phyloP scores from a whole-genome alignment of 225 moss, liverwort and hornwort species.

The Straminergon stramineum region DNA sequence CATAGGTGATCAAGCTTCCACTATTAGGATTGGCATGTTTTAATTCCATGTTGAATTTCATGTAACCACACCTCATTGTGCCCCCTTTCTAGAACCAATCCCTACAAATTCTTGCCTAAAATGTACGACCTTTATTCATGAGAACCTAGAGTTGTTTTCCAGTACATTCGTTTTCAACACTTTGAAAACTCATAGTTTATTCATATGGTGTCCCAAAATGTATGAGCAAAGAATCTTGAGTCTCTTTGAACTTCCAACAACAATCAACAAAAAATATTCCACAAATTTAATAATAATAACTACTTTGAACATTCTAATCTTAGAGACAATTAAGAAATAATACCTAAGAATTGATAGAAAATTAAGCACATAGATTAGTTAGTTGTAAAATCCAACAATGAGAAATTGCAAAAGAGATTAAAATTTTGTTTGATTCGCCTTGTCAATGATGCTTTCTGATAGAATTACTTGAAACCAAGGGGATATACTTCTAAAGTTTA shows the following conservation, averaged over 20 bases:
- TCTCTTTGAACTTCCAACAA: not conserved
- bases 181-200: not conserved
- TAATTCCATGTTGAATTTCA: not conserved
- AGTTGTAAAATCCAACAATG: rapidly evolving
- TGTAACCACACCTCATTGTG: rapidly evolving
- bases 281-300: no score
- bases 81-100: no score
- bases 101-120: not conserved
- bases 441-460: not conserved
- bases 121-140: not conserved
- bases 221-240: no score
- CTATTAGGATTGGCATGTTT: not conserved
- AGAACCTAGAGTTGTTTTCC: not conserved
- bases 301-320: not conserved
- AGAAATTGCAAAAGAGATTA: not conserved
- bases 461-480: not conserved
- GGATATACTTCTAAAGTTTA: not conserved
- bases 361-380: not conserved
- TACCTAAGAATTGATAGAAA: no score
- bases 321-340: not conserved
- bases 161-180: rapidly evolving
- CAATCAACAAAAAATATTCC: rapidly evolving
- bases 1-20: not conserved
- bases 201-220: not conserved
- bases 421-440: not conserved